These are phyloP conservation scores for Haplographium delicatum DNA, from an alignment of 495 filamentous ascomycete species.

Conservation along the genomic window DNA sequence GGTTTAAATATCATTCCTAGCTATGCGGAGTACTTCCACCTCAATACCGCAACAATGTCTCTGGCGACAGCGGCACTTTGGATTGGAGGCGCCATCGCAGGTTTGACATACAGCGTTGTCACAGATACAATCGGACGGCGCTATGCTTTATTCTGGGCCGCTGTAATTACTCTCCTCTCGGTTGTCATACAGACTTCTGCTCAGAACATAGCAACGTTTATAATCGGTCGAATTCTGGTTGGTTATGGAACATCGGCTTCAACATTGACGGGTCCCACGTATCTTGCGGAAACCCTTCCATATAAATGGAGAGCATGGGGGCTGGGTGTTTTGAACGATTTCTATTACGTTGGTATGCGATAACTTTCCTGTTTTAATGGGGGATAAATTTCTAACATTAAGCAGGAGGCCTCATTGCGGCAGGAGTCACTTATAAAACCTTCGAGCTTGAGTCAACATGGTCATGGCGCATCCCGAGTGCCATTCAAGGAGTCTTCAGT, in stretches of 20 bases:
- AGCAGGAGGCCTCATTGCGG: too few relatives aligned
- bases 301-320: conserved; percentile 56
- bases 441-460: conserved; percentile 19
- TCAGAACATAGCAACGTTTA: conserved; percentile 40
- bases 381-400: neutral
- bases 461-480: conserved; percentile 49
- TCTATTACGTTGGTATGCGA: conserved; percentile 26
- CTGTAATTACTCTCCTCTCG: conserved; percentile 43
- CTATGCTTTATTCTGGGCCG: conserved; percentile 45
- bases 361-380: neutral
- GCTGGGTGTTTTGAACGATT: conserved; percentile 5
- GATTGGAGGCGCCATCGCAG: conserved; percentile 42
- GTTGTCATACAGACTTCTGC: conserved; percentile 35
- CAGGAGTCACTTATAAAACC: conserved; percentile 5
- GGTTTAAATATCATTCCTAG: too few relatives aligned
- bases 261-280: conserved; percentile 22
- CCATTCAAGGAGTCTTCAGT: conserved; percentile 30
- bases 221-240: conserved; percentile 66
- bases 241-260: conserved; percentile 51
- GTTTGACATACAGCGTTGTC: conserved; percentile 1
- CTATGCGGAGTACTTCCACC: too few relatives aligned
- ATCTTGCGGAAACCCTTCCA: conserved; percentile 56
- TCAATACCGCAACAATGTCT: too few relatives aligned
- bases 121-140: conserved; percentile 34
- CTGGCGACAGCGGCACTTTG: conserved; percentile 50